phyloP scores from a whole-genome alignment of 2,329 filamentous ascomycete genomes.

The Neodidymelliopsis sp. region DNA sequence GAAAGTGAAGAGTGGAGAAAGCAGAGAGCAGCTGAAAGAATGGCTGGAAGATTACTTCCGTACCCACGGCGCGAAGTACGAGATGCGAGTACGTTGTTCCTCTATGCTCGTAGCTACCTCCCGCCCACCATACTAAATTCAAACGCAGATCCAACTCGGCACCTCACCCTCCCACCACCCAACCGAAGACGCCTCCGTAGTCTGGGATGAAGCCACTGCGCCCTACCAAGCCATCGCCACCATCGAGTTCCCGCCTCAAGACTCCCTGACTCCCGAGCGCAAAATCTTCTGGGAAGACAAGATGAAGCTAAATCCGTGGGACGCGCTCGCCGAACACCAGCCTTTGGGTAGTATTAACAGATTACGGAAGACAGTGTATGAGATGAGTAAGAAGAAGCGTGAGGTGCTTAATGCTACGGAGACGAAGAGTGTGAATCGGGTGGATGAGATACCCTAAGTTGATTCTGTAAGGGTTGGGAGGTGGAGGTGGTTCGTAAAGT shows the following conservation, averaged over 20 bases:
- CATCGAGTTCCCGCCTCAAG: constrained; percentile 36
- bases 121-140: neutral
- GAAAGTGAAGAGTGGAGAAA: constrained; percentile 31
- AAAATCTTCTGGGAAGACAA: constrained; percentile 41
- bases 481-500: no score
- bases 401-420: constrained; percentile 31
- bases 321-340: constrained; percentile 34
- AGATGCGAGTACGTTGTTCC: constrained; percentile 33
- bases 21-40: constrained; percentile 31
- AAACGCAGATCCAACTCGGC: constrained; percentile 38
- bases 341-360: constrained; percentile 40
- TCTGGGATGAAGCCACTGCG: constrained; percentile 42
- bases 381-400: constrained; percentile 35
- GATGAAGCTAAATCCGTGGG: constrained; percentile 40
- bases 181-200: constrained; percentile 40
- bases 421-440: constrained; percentile 17
- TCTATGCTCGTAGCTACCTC: no score
- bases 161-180: constrained; percentile 37
- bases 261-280: constrained; percentile 31
- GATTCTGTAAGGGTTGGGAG: no score
- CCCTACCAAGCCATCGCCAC: constrained; percentile 41
- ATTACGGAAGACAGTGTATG: constrained; percentile 37
- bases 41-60: constrained; percentile 37
- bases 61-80: constrained; percentile 35
- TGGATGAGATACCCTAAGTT: constrained; percentile 34